Evolutionary conservation across 2,329 filamentous ascomycete genomes (phyloP).

Genomic region (Sporothrix dimorphospora): DNA sequence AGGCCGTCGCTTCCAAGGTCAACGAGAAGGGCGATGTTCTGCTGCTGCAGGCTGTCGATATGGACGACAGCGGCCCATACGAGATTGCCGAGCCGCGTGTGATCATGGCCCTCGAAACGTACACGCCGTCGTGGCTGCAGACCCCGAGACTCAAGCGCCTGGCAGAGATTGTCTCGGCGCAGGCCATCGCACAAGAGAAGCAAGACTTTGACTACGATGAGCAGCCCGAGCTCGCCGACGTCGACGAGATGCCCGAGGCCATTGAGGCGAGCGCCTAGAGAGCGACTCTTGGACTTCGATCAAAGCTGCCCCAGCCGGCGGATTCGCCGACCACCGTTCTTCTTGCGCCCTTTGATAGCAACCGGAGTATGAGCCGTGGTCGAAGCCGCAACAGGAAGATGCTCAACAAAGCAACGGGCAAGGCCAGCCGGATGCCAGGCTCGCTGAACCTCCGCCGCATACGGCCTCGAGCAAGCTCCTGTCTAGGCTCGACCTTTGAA

Average conservation of each 20-base stretch:
- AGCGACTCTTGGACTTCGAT: constrained; percentile 35
- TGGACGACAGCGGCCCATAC: constrained; percentile 98
- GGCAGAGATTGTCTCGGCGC: constrained; percentile 96
- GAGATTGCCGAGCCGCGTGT: constrained; percentile 96
- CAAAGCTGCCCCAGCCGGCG: constrained; percentile 33
- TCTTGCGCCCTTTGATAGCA: constrained; percentile 35
- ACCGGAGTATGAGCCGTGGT: constrained; percentile 26
- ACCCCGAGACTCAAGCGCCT: constrained; percentile 91
- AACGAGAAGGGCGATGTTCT: constrained; percentile 98
- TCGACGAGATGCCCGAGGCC: constrained; percentile 51
- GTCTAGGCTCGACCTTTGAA: constrained; percentile 7
- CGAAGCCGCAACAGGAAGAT: constrained; percentile 20
- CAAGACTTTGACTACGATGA: constrained; percentile 59
- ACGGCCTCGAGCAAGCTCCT: not conserved
- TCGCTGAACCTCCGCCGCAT: not conserved
- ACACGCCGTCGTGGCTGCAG: constrained; percentile 98
- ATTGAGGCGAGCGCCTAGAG: constrained; percentile 45
- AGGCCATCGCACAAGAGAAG: constrained; percentile 93
- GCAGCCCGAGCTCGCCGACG: constrained; percentile 55
- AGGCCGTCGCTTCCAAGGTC: constrained; percentile 93
- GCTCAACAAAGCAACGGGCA: not conserved
- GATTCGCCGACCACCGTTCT: constrained; percentile 38
- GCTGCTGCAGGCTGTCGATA: constrained; percentile 90
- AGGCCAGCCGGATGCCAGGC: not conserved
- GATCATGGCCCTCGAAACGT: constrained; percentile 95